Conservation (phyloP, 2,329 filamentous ascomycete species). For the Colletotrichum liaoningense region DNA sequence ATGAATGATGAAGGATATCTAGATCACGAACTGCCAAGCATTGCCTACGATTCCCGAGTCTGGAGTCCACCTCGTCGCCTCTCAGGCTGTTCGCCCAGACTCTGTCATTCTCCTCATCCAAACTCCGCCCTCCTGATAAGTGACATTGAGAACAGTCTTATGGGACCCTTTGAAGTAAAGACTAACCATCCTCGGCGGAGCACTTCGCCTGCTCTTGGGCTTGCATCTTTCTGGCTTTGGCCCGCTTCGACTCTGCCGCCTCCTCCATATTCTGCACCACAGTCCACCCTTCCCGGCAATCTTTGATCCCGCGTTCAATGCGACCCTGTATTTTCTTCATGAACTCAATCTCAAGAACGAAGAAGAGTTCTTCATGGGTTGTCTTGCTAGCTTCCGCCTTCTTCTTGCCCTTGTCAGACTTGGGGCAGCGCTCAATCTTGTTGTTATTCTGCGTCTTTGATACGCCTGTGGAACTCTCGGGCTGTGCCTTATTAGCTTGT, state of each 20-base stretch:
- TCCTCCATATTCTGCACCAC: no score
- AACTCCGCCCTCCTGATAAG: background rate
- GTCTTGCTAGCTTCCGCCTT: background rate
- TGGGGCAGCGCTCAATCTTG: background rate
- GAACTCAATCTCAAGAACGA: background rate
- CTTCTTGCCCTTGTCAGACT: background rate
- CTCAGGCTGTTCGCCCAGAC: background rate
- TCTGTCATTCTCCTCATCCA: background rate
- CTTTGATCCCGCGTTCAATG: background rate
- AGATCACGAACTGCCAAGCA: background rate
- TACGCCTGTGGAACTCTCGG: background rate
- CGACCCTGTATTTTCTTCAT: background rate
- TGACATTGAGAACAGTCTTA: background rate
- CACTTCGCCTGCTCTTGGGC: background rate
- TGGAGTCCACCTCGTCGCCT: background rate
- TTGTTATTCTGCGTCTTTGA: background rate
- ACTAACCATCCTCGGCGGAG: no score
- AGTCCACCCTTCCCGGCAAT: background rate
- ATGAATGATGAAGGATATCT: background rate
- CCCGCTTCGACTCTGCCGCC: no score
- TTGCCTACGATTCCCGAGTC: background rate
- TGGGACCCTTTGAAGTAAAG: background rate
- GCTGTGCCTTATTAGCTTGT: no score
- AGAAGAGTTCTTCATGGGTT: background rate
- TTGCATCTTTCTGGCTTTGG: no score